A percentile compares a stretch with the other conserved stretches of the same genome.
phyloP scores from a whole-genome alignment of 2,329 filamentous ascomycete species.

The Aspergillus proliferans region DNA sequence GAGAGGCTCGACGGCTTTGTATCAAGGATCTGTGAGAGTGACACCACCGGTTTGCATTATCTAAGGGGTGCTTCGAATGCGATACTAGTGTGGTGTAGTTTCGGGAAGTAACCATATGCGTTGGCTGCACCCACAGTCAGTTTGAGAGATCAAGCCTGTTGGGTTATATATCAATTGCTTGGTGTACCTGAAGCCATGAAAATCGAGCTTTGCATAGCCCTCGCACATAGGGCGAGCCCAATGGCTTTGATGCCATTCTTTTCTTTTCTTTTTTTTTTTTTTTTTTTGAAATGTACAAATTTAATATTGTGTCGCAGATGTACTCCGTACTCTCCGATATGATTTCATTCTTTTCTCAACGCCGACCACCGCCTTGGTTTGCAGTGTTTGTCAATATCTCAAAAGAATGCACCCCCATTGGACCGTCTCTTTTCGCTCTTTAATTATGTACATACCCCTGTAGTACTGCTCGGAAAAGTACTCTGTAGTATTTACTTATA shows the following conservation, averaged over 20 bases:
- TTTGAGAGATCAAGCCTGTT: neutral
- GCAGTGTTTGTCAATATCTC: conserved; percentile 22
- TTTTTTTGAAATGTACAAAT: neutral
- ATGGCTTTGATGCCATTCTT: conserved; percentile 16
- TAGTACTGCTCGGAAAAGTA: neutral
- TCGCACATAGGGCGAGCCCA: conserved; percentile 14
- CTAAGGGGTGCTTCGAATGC: conserved; percentile 9
- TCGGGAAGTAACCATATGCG: neutral
- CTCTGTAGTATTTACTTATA: neutral
- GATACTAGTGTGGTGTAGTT: neutral
- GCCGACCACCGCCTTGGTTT: conserved; percentile 15
- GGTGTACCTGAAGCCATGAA: conserved; percentile 13
- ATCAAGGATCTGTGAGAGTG: conserved; percentile 5
- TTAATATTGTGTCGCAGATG: neutral
- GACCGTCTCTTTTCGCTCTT: no score
- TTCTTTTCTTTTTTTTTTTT: neutral
- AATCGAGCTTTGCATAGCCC: conserved; percentile 12
- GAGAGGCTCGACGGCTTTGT: conserved; percentile 17
- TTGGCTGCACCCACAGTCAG: neutral
- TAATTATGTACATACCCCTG: no score
- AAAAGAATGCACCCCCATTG: conserved; percentile 2
- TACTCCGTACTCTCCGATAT: neutral
- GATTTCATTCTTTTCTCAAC: neutral
- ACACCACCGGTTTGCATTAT: conserved; percentile 8
- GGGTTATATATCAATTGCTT: neutral